phyloP scores from a whole-genome alignment of 2,329 filamentous ascomycete species.

The Neodidymelliopsis sp. region DNA sequence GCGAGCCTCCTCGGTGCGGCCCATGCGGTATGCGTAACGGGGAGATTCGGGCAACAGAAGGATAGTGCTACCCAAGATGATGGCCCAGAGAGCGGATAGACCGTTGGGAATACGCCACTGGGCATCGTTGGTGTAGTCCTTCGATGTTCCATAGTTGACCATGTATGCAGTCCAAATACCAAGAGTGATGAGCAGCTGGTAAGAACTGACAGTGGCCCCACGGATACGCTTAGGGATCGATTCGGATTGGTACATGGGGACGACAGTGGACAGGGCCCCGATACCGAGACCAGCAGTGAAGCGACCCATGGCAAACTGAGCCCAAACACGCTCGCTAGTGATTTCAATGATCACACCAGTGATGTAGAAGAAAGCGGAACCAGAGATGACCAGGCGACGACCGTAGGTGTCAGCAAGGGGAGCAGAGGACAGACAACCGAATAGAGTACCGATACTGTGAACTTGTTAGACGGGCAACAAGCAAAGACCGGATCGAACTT shows the following conservation, averaged over 20 bases:
- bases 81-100: slow-evolving; percentile 63
- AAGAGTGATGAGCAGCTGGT: slow-evolving; percentile 73
- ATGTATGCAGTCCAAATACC: slow-evolving; percentile 65
- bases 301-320: slow-evolving; percentile 69
- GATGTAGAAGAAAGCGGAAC: slow-evolving; percentile 68
- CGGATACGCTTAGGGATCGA: slow-evolving; percentile 70
- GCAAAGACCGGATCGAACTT: slow-evolving; percentile 13
- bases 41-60: slow-evolving; percentile 64
- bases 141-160: slow-evolving; percentile 68
- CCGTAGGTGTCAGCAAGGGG: slow-evolving; percentile 69
- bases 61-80: slow-evolving; percentile 62
- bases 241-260: slow-evolving; percentile 70
- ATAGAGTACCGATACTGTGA: slow-evolving; percentile 70
- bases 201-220: slow-evolving; percentile 67
- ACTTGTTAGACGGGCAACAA: slow-evolving; percentile 13
- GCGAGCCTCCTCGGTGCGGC: slow-evolving; percentile 59
- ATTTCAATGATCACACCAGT: slow-evolving; percentile 73
- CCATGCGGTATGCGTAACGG: slow-evolving; percentile 64
- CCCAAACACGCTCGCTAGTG: slow-evolving; percentile 64
- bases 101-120: slow-evolving; percentile 71
- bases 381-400: slow-evolving; percentile 67
- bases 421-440: slow-evolving; percentile 68
- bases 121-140: slow-evolving; percentile 56
- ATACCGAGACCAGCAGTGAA: slow-evolving; percentile 71
- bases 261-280: slow-evolving; percentile 67